phyloP scores from a whole-genome alignment of 2,329 filamentous ascomycete species.

The Hypoxylon sp. region DNA sequence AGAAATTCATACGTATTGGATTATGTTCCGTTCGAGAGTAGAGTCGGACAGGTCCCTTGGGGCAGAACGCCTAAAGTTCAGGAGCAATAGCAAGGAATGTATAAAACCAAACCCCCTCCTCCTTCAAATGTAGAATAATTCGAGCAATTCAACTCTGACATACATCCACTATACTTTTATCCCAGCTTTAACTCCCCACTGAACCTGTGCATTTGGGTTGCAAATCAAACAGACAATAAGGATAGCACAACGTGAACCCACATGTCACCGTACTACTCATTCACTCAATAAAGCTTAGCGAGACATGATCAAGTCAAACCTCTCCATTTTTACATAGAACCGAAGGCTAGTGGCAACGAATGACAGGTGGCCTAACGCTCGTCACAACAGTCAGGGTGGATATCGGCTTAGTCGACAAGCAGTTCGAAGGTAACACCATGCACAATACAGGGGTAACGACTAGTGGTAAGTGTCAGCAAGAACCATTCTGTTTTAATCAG shows the following conservation, averaged over 20 bases:
- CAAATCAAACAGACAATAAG: not conserved
- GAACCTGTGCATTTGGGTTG: not conserved
- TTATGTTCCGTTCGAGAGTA: conserved; percentile 44
- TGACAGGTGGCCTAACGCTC: conserved; percentile 57
- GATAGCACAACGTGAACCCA: conserved; percentile 62
- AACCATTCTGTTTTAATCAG: too few relatives aligned
- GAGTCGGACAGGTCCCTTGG: conserved; percentile 39
- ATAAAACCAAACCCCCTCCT: not conserved
- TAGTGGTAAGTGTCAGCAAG: too few relatives aligned
- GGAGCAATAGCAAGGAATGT: conserved; percentile 1
- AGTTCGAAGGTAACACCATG: conserved; percentile 54
- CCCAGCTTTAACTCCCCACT: not conserved
- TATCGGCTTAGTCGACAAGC: conserved; percentile 56
- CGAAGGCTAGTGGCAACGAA: conserved; percentile 55
- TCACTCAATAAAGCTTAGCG: conserved; percentile 57
- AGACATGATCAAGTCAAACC: conserved; percentile 61
- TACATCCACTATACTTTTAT: not conserved
- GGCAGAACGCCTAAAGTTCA: not conserved
- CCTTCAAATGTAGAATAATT: conserved; percentile 11
- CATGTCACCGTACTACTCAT: conserved; percentile 57
- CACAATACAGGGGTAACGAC: conserved; percentile 53
- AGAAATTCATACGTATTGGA: conserved; percentile 36
- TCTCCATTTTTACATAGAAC: conserved; percentile 57
- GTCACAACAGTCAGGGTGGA: conserved; percentile 57
- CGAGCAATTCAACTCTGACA: not conserved